Base-by-base conservation (phyloP, 2,329 filamentous ascomycete genomes). In the Metarhizium anisopliae region DNA sequence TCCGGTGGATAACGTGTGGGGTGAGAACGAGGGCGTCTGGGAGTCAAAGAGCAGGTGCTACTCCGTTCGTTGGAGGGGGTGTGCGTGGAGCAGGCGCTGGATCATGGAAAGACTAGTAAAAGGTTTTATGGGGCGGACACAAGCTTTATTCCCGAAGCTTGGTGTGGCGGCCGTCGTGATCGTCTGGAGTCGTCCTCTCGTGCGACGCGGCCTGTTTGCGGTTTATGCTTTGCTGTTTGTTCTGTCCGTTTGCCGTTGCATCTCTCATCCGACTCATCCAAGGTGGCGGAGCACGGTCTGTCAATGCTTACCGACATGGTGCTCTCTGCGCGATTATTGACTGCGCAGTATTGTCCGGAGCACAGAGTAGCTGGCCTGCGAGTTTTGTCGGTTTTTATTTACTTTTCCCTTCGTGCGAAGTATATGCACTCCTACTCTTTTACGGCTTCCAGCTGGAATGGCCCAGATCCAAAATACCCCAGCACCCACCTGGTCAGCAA, bases 141-240 rank as follows among this genome's bases (percentile, higher is more conserved):
- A 51, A 56, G 47, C n/a, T 47, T 56, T 54, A 54, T 56, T 56
- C 47, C 55, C 55, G 55, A 35, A 35, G 45, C 8, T 49, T 49
- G 43, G 6, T 7, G 4, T 13, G 13, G 20, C 25, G 45, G 45
- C 8, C 45, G 25, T 29, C 11, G 10, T 49, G 7, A 45, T 40
- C 25, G 25, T 25, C 25, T 25, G 25, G 25, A 13, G 13, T 40
- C 8, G 38, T 5, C 38, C 8, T 40, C 2, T 40, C 14, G 38
- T 40, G 38, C 38, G 38, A 40, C 38, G 38, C 38, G 38, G 38
- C 13, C 38, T 13, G 38, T 40, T 40, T 40, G 11, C 14, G 38
- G 38, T 40, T 40, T 40, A 5, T 40, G 35, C 8, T 36, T 36
- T 36, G 38, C 38, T 10, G 38, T 16, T 40, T 16, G 38, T 40